Percentiles rank a stretch among this genome's conserved stretches.
Conservation (phyloP, 176 grass and related monocot genomes). For the Aegilops sharonensis region DNA sequence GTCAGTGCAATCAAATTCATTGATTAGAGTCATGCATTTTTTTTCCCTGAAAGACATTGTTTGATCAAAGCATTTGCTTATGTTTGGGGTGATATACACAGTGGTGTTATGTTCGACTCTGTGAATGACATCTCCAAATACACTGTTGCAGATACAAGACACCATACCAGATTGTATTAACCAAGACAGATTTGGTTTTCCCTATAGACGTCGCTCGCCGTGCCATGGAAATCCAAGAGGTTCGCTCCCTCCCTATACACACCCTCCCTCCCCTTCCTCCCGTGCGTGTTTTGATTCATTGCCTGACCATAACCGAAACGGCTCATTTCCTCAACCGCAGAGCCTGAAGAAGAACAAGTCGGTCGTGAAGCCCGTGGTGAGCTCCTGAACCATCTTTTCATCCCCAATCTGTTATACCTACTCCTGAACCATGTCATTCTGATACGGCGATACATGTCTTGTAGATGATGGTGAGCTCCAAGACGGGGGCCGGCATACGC, state of each 20-base stretch:
- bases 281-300: not conserved
- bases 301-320: constrained; percentile 1
- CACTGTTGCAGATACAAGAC: constrained; percentile 64
- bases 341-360: constrained; percentile 78
- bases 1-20: not conserved
- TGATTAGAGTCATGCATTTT: not conserved
- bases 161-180: constrained; percentile 86
- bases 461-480: constrained; percentile 94
- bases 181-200: constrained; percentile 92
- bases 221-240: constrained; percentile 93
- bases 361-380: constrained; percentile 76
- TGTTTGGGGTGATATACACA: not conserved
- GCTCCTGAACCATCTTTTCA: constrained; percentile 16
- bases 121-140: not conserved
- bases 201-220: constrained; percentile 91
- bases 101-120: not conserved
- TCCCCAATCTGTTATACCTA: not conserved
- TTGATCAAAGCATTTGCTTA: not conserved
- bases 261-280: not conserved
- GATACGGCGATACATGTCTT: not conserved
- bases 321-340: constrained; percentile 34
- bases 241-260: not conserved
- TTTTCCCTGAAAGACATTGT: not conserved
- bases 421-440: not conserved
- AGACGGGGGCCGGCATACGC: constrained; percentile 71